These are phyloP conservation scores for Grosmannia clavigera DNA, from an alignment of 2,329 filamentous ascomycete genomes.

Conservation along the genomic window DNA sequence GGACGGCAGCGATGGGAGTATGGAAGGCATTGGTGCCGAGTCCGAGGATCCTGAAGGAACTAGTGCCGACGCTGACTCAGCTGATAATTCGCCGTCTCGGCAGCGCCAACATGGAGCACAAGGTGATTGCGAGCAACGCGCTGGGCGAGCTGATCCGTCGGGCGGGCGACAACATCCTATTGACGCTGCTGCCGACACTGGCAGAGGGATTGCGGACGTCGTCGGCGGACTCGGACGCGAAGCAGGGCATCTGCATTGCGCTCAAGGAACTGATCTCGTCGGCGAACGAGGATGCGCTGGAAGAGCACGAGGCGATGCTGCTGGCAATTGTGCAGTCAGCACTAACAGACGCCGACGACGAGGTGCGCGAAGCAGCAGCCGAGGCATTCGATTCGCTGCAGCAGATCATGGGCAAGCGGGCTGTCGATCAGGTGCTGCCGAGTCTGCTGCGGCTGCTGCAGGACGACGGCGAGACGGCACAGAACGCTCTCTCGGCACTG, in stretches of 20 bases:
- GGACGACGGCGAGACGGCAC: constrained; percentile 75
- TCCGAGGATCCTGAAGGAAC: constrained; percentile 83
- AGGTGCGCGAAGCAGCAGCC: constrained; percentile 88
- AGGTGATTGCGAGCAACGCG: constrained; percentile 95
- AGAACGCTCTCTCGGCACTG: constrained; percentile 72
- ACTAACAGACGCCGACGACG: constrained; percentile 75
- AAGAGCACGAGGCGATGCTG: constrained; percentile 89
- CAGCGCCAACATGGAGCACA: constrained; percentile 96
- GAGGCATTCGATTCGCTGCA: constrained; percentile 95
- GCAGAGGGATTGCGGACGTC: constrained; percentile 76
- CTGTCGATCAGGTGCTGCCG: constrained; percentile 89
- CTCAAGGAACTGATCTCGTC: constrained; percentile 86
- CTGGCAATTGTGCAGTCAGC: constrained; percentile 90
- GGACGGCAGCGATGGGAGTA: constrained; percentile 77
- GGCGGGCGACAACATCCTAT: constrained; percentile 84
- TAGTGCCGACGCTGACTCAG: constrained; percentile 88
- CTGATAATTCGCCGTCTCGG: constrained; percentile 88
- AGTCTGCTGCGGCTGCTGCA: constrained; percentile 83
- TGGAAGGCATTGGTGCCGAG: constrained; percentile 96
- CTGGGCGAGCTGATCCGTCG: constrained; percentile 94
- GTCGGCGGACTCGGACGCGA: constrained; percentile 81
- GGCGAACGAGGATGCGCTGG: constrained; percentile 74
- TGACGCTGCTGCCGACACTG: constrained; percentile 77
- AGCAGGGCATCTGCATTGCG: constrained; percentile 95
- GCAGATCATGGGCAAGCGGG: constrained; percentile 84